A percentile compares a stretch with the other conserved stretches of the same genome.
Conservation (phyloP, 2,329 filamentous ascomycete species). For the Diplocarpon mali region DNA sequence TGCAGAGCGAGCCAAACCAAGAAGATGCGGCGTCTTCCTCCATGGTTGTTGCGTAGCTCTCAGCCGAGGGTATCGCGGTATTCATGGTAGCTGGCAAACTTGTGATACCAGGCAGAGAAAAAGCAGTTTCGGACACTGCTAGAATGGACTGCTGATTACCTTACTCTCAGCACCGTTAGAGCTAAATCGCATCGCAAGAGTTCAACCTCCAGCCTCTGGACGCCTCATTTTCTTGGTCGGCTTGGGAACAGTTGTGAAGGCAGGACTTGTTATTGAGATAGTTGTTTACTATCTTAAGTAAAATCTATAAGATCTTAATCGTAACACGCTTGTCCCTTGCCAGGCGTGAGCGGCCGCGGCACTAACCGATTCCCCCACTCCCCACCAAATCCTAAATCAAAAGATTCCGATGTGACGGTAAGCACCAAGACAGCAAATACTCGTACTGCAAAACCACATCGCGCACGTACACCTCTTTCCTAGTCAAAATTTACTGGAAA, state of each 20-base stretch:
- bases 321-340: too few relatives aligned
- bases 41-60: conserved; percentile 12
- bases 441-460: too few relatives aligned
- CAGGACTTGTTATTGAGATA: too few relatives aligned
- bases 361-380: conserved; percentile 2
- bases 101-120: conserved; percentile 14
- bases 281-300: too few relatives aligned
- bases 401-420: conserved; percentile 10
- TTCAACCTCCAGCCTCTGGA: conserved; percentile 8
- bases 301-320: too few relatives aligned
- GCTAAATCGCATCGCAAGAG: conserved; percentile 8
- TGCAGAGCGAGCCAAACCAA: conserved; percentile 47
- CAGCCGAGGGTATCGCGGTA: conserved; percentile 13
- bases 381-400: conserved; percentile 8
- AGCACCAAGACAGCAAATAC: too few relatives aligned
- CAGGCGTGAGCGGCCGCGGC: too few relatives aligned
- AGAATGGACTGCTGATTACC: conserved; percentile 6
- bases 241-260: too few relatives aligned
- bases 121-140: conserved; percentile 13
- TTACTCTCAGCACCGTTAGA: conserved; percentile 8
- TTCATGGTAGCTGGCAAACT: conserved; percentile 17
- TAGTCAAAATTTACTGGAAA: too few relatives aligned
- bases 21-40: conserved; percentile 30
- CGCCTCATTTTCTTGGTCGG: conserved; percentile 6
- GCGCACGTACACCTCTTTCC: too few relatives aligned